phyloP scores from a whole-genome alignment of 2,329 filamentous ascomycete genomes.

The Talaromyces islandicus region DNA sequence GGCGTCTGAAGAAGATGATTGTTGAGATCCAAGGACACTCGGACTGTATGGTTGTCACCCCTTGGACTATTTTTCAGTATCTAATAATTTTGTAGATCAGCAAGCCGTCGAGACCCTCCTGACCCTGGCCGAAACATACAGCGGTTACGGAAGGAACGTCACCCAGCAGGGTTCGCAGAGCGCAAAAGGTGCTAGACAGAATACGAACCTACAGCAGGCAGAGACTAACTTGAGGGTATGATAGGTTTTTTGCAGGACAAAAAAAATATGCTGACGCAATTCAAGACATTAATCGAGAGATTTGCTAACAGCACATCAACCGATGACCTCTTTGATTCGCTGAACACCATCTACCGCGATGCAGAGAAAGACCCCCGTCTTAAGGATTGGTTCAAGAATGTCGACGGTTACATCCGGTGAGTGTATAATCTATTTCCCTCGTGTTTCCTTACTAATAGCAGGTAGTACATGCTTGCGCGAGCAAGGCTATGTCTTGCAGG shows the following conservation, averaged over 20 bases:
- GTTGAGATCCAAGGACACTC: conserved; percentile 93
- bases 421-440: not conserved
- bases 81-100: conserved; percentile 50
- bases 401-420: conserved; percentile 65
- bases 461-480: conserved; percentile 69
- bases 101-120: conserved; percentile 86
- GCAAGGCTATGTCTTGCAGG: conserved; percentile 85
- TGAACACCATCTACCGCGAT: conserved; percentile 79
- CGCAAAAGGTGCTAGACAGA: conserved; percentile 64
- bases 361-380: conserved; percentile 83
- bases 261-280: conserved; percentile 45
- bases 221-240: conserved; percentile 72
- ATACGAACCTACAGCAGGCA: conserved; percentile 60
- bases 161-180: conserved; percentile 60
- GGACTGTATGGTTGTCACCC: conserved; percentile 57
- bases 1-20: conserved; percentile 95
- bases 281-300: conserved; percentile 78
- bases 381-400: conserved; percentile 77
- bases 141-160: conserved; percentile 62
- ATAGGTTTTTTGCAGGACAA: conserved; percentile 33
- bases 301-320: conserved; percentile 92
- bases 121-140: conserved; percentile 77
- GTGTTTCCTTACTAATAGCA: conserved; percentile 8
- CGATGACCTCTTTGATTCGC: conserved; percentile 76
- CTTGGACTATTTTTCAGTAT: not conserved